Base-by-base conservation (phyloP, 2,329 filamentous ascomycete species). In the Sphaceloma murrayae region DNA sequence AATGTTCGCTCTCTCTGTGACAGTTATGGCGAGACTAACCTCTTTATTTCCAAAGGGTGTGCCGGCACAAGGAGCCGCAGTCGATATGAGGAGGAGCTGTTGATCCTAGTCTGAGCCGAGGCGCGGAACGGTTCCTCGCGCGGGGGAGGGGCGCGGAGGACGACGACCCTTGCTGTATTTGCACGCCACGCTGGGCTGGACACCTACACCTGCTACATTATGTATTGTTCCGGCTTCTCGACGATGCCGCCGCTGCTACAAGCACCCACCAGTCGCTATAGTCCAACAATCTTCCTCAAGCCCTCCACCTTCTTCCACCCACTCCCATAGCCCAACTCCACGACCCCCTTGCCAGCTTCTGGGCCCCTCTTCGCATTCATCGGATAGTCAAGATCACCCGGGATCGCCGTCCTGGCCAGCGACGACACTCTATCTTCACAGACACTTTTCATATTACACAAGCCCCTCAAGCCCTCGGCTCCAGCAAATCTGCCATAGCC, bases 401-500 rank as follows among this genome's bases (percentile, higher is more conserved):
- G 91, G 47, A 98, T 95, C 4, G 73, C 69, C 5, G 91, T 98
- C 51, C 80, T 71, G 49, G 76, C 58, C 19, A 69, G 18, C 18
- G 59, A 60, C 0, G 71, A 68, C 57, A 69, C 76, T 59, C 80
- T 70, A 67, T 98, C 91, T 49, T 78, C 72, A 57, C 87, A 94
- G 22, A 98, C 69, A 46, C 82, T 78, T 69, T 98, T 98, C 51
- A 79, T 62, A 63, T 96, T 95, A 62, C 86, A 94, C 45, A 98
- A 59, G 3, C 80, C 80, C 26, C 85, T 73, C 16, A 98, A 65
- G 0, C 91, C 91, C 61, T 98, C 91, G 52, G 84, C 80, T 17
- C 87, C 91, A 0, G 86, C 89, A 64, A 98, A 98, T 2, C 89
- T 74, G 1, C 91, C 91, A 61, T 96, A 96, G 0, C 69, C 91